phyloP scores from a whole-genome alignment of 352 stramenopile genomes.

The Phytophthora constricta region DNA sequence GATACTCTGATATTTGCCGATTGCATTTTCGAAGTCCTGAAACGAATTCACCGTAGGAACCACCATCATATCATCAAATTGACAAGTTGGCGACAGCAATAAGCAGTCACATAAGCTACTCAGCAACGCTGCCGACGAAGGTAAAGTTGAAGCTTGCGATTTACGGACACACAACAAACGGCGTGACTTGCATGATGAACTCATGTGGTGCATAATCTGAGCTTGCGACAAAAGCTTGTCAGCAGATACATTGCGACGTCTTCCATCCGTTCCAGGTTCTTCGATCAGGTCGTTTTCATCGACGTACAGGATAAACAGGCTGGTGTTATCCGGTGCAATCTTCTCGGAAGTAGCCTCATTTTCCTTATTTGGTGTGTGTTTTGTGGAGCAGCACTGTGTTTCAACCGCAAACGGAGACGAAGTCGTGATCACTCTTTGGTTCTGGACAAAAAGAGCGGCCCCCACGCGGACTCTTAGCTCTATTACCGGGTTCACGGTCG shows the following conservation, averaged over 20 bases:
- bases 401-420: constrained; percentile 43
- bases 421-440: constrained; percentile 42
- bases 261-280: constrained; percentile 1
- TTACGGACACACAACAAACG: constrained; percentile 43
- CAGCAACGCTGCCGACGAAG: constrained; percentile 21
- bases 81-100: constrained; percentile 5
- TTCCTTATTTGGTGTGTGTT: background rate
- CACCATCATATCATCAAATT: constrained; percentile 27
- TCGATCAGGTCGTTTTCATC: constrained; percentile 29
- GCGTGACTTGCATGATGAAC: constrained; percentile 19
- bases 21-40: constrained; percentile 35
- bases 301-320: constrained; percentile 43
- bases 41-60: constrained; percentile 21
- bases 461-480: constrained; percentile 36
- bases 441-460: constrained; percentile 47
- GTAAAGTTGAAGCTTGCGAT: constrained; percentile 6
- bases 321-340: constrained; percentile 1
- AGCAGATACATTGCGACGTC: background rate
- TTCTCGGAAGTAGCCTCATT: background rate
- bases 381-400: background rate
- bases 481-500: constrained; percentile 25
- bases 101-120: constrained; percentile 17
- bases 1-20: constrained; percentile 17
- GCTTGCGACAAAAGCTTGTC: constrained; percentile 27
- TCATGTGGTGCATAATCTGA: constrained; percentile 40